Evolutionary conservation across 2,329 filamentous ascomycete species (phyloP).

Genomic region (Fusarium annulatum): DNA sequence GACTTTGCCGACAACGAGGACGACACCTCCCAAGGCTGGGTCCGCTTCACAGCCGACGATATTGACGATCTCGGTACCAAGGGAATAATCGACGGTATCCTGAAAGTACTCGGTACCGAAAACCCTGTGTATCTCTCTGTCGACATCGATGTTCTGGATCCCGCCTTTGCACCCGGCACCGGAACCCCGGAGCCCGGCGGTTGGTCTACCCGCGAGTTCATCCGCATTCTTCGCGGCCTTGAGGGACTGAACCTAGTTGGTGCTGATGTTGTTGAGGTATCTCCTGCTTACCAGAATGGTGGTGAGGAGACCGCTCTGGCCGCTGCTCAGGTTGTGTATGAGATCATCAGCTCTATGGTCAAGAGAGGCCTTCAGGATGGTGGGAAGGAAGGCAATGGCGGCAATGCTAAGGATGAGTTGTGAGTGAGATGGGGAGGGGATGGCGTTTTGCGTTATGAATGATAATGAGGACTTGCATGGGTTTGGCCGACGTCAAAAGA

Average conservation of each 20-base stretch:
- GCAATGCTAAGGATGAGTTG: conserved; percentile 51
- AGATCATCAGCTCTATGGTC: conserved; percentile 83
- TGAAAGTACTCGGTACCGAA: conserved; percentile 77
- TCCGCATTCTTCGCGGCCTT: conserved; percentile 82
- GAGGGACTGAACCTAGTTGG: conserved; percentile 88
- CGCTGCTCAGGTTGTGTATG: conserved; percentile 85
- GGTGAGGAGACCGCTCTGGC: conserved; percentile 86
- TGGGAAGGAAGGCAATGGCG: conserved; percentile 48
- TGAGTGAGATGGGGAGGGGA: conserved; percentile 28
- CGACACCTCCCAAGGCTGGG: conserved; percentile 80
- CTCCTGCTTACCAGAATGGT: conserved; percentile 83
- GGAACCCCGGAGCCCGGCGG: conserved; percentile 92
- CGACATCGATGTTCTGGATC: conserved; percentile 90
- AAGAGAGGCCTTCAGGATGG: conserved; percentile 60
- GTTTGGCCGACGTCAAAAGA: background rate
- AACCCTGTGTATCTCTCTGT: conserved; percentile 82
- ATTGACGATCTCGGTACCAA: conserved; percentile 83
- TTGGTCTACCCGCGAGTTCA: conserved; percentile 90
- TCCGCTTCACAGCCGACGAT: conserved; percentile 82
- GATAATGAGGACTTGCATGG: background rate
- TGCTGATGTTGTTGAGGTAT: conserved; percentile 87
- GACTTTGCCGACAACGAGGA: conserved; percentile 76
- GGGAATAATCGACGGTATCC: conserved; percentile 77
- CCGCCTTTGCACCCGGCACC: conserved; percentile 74
- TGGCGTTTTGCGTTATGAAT: conserved; percentile 10